Percentiles rank a stretch among this genome's conserved stretches.
These are phyloP conservation scores for Fraxinus sp. DNA, from an alignment of 305 asterid genomes.

Conservation along the genomic window DNA sequence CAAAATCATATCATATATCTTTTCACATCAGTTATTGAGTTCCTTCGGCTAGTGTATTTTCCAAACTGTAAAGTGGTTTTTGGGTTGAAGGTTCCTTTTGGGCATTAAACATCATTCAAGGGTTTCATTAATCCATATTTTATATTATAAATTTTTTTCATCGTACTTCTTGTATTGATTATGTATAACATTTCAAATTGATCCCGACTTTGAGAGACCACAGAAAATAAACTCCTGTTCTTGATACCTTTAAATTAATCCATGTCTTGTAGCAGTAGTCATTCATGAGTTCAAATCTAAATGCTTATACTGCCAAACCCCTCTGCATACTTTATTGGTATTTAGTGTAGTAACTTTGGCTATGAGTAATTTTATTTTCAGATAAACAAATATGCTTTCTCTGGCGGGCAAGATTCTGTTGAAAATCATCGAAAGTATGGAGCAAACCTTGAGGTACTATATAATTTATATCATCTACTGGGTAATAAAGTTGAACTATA, in stretches of 20 bases:
- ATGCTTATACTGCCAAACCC: constrained; percentile 5
- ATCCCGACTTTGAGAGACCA: not conserved
- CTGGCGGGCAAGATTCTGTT: constrained; percentile 93
- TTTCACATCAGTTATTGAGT: not conserved
- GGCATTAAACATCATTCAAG: not conserved
- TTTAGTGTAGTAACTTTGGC: constrained; percentile 4
- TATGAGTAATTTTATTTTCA: constrained; percentile 26
- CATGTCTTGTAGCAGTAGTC: not conserved
- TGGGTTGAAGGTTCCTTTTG: not conserved
- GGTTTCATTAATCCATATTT: not conserved
- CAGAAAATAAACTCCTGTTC: not conserved
- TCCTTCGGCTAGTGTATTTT: not conserved
- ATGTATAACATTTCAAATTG: not conserved
- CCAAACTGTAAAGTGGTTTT: not conserved
- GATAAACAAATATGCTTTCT: constrained; percentile 87
- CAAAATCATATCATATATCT: not conserved
- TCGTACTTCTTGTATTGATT: not conserved
- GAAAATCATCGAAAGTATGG: constrained; percentile 89
- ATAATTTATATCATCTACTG: not conserved
- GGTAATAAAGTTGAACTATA: not conserved
- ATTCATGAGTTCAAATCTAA: not conserved
- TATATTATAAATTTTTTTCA: not conserved
- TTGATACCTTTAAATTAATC: not conserved
- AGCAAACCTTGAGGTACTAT: constrained; percentile 88
- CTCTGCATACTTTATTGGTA: not conserved